These are phyloP conservation scores for Clausena lansium DNA, from an alignment of 345 rosid species.

Conservation along the genomic window DNA sequence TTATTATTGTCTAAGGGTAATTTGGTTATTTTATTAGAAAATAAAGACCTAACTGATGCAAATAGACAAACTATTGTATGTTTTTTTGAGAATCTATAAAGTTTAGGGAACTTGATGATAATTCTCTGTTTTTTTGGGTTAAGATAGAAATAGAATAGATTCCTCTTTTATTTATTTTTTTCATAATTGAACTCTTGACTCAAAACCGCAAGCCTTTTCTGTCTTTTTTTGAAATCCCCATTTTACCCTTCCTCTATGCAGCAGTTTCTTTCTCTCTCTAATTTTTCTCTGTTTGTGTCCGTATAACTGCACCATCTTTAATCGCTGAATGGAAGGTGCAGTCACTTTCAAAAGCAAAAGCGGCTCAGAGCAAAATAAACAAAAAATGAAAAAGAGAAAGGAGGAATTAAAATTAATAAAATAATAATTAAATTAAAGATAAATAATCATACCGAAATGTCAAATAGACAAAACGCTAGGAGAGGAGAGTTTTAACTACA, in stretches of 20 bases:
- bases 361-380: neutral
- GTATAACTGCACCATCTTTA: slow-evolving; percentile 24
- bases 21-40: too few relatives aligned
- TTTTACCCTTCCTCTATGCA: neutral
- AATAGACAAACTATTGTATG: too few relatives aligned
- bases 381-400: too few relatives aligned
- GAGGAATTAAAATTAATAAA: neutral
- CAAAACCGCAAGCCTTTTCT: neutral
- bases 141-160: neutral
- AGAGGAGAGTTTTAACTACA: slow-evolving; percentile 7
- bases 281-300: slow-evolving; percentile 12
- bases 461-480: neutral
- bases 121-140: neutral
- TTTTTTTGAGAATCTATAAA: too few relatives aligned
- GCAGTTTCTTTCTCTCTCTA: neutral
- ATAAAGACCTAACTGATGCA: neutral
- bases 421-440: neutral
- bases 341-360: slow-evolving; percentile 35
- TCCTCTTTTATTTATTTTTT: neutral
- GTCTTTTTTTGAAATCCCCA: neutral
- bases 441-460: neutral
- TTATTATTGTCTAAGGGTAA: neutral
- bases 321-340: slow-evolving; percentile 27
- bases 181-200: neutral
- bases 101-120: neutral